phyloP scores from a whole-genome alignment of 768 basidiomycete genomes.

The Ramaria rubella region DNA sequence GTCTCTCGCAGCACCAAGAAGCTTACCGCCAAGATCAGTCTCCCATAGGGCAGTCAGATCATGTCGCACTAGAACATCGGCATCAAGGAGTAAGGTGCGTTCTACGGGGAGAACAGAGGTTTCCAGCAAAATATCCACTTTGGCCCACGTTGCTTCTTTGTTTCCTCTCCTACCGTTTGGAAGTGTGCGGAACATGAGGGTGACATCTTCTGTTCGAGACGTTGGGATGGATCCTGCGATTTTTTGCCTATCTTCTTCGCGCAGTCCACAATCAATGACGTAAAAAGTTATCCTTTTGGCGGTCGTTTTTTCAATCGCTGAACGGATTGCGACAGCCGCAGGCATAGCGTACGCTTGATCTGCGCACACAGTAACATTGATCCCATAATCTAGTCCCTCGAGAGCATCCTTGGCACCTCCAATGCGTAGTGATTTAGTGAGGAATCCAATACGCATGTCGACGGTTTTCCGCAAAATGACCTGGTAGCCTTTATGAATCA shows the following conservation, averaged over 20 bases:
- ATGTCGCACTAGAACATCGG: conserved; percentile 41
- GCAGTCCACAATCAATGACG: conserved; percentile 42
- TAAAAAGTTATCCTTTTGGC: conserved; percentile 41
- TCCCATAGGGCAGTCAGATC: conserved; percentile 39
- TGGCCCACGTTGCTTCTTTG: conserved; percentile 40
- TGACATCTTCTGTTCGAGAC: conserved; percentile 22
- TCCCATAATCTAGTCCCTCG: conserved; percentile 28
- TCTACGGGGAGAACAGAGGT: conserved; percentile 38
- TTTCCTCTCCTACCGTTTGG: conserved; percentile 25
- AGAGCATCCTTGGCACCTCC: background rate
- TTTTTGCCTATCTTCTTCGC: conserved; percentile 28
- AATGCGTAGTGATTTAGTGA: conserved; percentile 16
- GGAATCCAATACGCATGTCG: conserved; percentile 50
- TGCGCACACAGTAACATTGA: conserved; percentile 40
- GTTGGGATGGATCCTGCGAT: conserved; percentile 26
- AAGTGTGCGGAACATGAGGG: conserved; percentile 38
- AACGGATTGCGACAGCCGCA: conserved; percentile 42
- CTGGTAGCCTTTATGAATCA: conserved; percentile 40
- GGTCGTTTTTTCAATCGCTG: conserved; percentile 29
- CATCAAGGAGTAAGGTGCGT: conserved; percentile 46
- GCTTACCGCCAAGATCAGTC: conserved; percentile 35
- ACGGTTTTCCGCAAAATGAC: conserved; percentile 44
- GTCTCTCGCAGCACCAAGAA: conserved; percentile 41
- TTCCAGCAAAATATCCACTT: conserved; percentile 38
- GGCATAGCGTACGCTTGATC: conserved; percentile 42